A percentile compares a stretch with the other conserved stretches of the same genome.
phyloP scores from a whole-genome alignment of 495 filamentous ascomycete species.

The Geoglossum glabrum region DNA sequence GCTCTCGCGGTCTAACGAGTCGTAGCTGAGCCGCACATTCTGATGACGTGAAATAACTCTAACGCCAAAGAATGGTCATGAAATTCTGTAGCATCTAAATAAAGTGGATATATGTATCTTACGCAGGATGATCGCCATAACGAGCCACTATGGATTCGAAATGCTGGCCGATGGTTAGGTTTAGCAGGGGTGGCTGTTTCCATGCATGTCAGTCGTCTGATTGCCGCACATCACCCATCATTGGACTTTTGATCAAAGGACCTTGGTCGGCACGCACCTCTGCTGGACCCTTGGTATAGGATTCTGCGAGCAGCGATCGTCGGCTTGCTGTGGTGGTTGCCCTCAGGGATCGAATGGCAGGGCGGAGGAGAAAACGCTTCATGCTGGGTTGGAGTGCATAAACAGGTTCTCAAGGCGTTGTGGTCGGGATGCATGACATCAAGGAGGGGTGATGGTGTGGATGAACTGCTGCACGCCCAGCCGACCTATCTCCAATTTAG shows the following conservation, averaged over 20 bases:
- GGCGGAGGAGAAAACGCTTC: too few species aligned
- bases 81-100: not conserved
- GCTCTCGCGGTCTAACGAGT: slow-evolving; percentile 50
- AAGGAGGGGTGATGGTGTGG: too few species aligned
- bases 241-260: not conserved
- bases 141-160: slow-evolving; percentile 48
- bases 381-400: too few species aligned
- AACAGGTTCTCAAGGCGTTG: too few species aligned
- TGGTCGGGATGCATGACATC: too few species aligned
- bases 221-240: not conserved
- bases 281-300: slow-evolving; percentile 17
- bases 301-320: slow-evolving; percentile 12
- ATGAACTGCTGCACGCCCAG: too few species aligned
- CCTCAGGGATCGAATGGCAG: too few species aligned
- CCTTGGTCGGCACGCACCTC: slow-evolving; percentile 9
- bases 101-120: slow-evolving; percentile 11
- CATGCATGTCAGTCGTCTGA: too few species aligned
- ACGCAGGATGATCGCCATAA: slow-evolving; percentile 62
- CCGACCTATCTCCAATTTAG: too few species aligned
- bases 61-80: not conserved
- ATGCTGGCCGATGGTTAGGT: slow-evolving; percentile 62
- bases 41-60: slow-evolving; percentile 50
- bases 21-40: slow-evolving; percentile 46
- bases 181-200: slow-evolving; percentile 45
- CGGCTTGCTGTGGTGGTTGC: too few species aligned